Evolutionary conservation across 306 rosid species (phyloP), one percentile per base, ranked within the genome.

Genomic region (Ziziphus jujuba): DNA sequence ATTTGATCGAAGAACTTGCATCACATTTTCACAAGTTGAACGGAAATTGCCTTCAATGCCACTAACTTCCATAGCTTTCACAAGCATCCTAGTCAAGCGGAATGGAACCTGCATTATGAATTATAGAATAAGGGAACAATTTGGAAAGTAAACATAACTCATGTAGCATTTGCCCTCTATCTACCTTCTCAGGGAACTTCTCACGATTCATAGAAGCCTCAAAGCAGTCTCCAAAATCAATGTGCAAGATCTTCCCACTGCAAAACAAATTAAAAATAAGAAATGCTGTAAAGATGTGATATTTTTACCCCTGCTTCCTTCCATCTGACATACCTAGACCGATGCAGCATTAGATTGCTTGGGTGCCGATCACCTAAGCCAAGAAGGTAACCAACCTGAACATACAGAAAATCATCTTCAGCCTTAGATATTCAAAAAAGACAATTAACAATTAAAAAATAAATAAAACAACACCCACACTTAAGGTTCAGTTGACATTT

Each of bases 361-460:
- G 98, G 98, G 76, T 93, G 98, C 43, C 98, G 98, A 88, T 93
- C 98, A 69, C 98, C 98, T 71, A 93, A 81, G 54, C 98, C 98
- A 83, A 93, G 98, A 73, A 93, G 97, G 76, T 93, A 93, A 72
- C 98, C 98, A 36, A 93, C 98, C 98, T 93, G 85, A 44, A 65
- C 81, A 25, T 60, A 66, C 53, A 36, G 25, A 31, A 44, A 48
- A 6, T 2, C 6, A 16, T 13, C 48, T 22, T 11, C 9, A 49
- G 34, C 59, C 6, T 5, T 40, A 20, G 21, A 43, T 16, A 25
- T 19, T 31, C 28, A 50, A 52, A 51, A 6, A 25, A 63, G 65
- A 22, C 40, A 65, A 65, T 19, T 10, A 57, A 19, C 20, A 62
- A 17, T 9, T 8, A 25, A 17, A 19, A 24, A 71, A 51, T 15